Evolutionary conservation across 345 rosid genomes (phyloP), one percentile per base, ranked within the genome.

Genomic region (Turritis glabra): DNA sequence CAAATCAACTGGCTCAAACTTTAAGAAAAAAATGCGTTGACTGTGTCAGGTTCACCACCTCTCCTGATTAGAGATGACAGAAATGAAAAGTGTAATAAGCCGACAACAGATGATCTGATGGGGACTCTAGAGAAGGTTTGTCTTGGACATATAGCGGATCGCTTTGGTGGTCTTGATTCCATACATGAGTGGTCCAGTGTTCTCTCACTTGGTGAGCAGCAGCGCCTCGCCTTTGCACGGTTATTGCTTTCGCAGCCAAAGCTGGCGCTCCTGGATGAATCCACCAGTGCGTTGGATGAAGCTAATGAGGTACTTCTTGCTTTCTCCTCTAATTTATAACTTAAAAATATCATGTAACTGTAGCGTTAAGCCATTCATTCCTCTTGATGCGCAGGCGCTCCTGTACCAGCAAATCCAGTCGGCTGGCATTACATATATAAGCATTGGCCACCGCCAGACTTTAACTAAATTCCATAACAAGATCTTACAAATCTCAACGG

Each of bases 181-280:
- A 63, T 77, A 32, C 69, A 72, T 13, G 98, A 94, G 82, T 94
- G 98, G 98, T 88, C 97, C 48, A 90, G 97, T 80, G 93, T 94
- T 76, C 95, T 94, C 57, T 94, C 98, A 79, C 91, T 90, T 27
- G 98, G 98, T 2, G 98, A 91, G 84, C 97, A 91, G 84, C 98
- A 91, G 80, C 96, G 96, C 57, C 92, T 90, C 29, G 96, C 97
- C 52, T 87, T 94, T 83, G 95, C 96, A 11, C 89, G 98, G 8
- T 78, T 94, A 55, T 75, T 94, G 82, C 88, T 94, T 69, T 81
- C 89, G 65, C 87, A 85, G 78, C 98, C 98, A 7, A 85, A 87
- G 84, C 78, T 94, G 80, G 89, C 81, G 69, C 85, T 94, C 27
- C 60, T 94, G 67, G 98, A 94, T 73, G 97, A 91, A 79, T 88